Conservation (phyloP, 2,329 filamentous ascomycete species). For the Aspergillus jensenii region DNA sequence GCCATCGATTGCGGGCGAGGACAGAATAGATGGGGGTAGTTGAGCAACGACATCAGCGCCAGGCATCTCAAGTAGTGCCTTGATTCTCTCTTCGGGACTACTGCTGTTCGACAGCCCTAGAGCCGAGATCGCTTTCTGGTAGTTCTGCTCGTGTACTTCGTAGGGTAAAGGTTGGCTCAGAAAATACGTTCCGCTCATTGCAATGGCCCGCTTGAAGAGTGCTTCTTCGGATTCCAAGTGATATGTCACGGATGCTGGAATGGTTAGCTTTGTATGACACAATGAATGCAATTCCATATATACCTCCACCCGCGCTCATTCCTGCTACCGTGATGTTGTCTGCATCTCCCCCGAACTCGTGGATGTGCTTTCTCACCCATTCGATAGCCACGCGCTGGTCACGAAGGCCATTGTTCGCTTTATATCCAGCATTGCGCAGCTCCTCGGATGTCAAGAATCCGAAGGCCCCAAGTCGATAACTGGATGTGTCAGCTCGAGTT, state of each 20-base stretch:
- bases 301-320: conserved; percentile 49
- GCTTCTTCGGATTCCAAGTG: conserved; percentile 38
- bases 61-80: conserved; percentile 42
- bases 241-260: conserved; percentile 29
- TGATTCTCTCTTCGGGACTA: conserved; percentile 41
- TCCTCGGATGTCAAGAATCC: conserved; percentile 53
- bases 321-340: conserved; percentile 45
- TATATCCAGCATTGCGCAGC: conserved; percentile 46
- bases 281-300: no score
- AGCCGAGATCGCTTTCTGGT: conserved; percentile 40
- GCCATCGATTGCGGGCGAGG: conserved; percentile 44
- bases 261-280: conserved; percentile 9
- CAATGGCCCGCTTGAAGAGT: conserved; percentile 44
- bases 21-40: conserved; percentile 34
- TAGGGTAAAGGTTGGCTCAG: conserved; percentile 42
- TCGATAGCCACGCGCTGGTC: conserved; percentile 49
- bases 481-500: conserved; percentile 21
- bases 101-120: conserved; percentile 39
- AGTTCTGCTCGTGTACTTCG: conserved; percentile 42
- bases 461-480: conserved; percentile 48
- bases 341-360: conserved; percentile 43
- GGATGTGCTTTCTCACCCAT: conserved; percentile 44
- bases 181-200: conserved; percentile 47
- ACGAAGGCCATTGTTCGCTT: conserved; percentile 46
- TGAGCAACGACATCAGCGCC: conserved; percentile 43